Evolutionary conservation across 176 grass and related monocot species (phyloP).

Genomic region (Saccharum spontaneum): DNA sequence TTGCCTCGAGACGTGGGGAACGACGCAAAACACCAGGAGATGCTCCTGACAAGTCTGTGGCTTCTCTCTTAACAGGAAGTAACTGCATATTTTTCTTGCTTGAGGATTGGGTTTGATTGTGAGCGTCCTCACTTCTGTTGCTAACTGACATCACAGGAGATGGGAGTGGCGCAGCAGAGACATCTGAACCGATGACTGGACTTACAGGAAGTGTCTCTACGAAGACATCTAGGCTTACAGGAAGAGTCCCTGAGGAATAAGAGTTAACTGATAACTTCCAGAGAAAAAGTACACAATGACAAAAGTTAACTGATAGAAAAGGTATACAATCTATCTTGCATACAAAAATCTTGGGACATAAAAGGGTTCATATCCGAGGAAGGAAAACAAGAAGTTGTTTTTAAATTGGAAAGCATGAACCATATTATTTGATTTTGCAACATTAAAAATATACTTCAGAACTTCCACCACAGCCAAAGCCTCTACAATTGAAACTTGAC

Average conservation of each 20-base stretch:
- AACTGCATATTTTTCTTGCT: constrained; percentile 36
- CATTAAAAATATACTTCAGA: neutral
- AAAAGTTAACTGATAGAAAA: neutral
- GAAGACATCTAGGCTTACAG: constrained; percentile 9
- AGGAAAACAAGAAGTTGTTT: no score
- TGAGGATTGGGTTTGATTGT: neutral
- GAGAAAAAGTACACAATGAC: neutral
- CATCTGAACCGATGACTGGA: constrained; percentile 6
- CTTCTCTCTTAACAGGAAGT: constrained; percentile 49
- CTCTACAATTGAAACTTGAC: neutral
- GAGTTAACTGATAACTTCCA: neutral
- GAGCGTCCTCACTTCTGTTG: constrained; percentile 29
- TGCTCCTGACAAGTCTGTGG: neutral
- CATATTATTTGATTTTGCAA: neutral
- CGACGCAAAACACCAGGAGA: constrained; percentile 45
- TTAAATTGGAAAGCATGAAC: no score
- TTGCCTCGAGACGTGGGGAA: constrained; percentile 48
- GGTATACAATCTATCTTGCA: neutral
- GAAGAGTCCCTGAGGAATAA: constrained; percentile 35
- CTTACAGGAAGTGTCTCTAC: no score
- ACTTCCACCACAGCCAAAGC: neutral
- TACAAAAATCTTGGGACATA: neutral
- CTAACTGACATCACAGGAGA: constrained; percentile 40
- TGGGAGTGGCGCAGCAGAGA: constrained; percentile 35
- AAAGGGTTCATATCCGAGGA: neutral